These are phyloP conservation scores for Trichoderma gamsii DNA, from an alignment of 495 filamentous ascomycete species.

Conservation along the genomic window DNA sequence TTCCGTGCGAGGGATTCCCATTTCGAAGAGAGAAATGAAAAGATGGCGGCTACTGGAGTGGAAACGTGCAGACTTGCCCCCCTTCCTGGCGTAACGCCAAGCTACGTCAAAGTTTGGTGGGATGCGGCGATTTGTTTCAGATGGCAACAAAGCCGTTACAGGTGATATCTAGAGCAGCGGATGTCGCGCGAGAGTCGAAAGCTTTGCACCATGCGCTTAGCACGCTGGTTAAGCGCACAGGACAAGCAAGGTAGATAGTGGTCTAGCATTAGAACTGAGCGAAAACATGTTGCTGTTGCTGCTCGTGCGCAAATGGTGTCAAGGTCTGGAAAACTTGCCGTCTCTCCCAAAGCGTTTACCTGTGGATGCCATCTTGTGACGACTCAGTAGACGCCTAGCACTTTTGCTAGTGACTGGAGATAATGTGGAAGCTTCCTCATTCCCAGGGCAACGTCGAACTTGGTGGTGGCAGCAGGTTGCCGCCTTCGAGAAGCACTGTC, in stretches of 20 bases:
- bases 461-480: background rate
- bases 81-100: background rate
- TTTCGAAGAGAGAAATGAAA: background rate
- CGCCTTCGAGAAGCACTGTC: background rate
- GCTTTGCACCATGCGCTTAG: background rate
- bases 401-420: background rate
- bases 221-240: background rate
- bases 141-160: background rate
- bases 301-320: too few relatives aligned
- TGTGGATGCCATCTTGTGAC: too few relatives aligned
- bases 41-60: background rate
- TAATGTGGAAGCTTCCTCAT: background rate
- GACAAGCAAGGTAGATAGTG: background rate
- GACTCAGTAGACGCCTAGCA: background rate
- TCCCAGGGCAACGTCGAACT: background rate
- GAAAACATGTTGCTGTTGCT: too few relatives aligned
- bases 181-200: background rate
- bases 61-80: background rate
- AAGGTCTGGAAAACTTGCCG: too few relatives aligned
- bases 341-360: too few relatives aligned
- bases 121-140: background rate
- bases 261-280: too few relatives aligned
- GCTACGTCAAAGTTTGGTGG: constrained; percentile 1
- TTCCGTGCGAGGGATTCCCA: background rate
- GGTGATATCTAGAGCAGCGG: background rate